Conservation (phyloP, 2,329 filamentous ascomycete genomes). For the Beauveria caledonica region DNA sequence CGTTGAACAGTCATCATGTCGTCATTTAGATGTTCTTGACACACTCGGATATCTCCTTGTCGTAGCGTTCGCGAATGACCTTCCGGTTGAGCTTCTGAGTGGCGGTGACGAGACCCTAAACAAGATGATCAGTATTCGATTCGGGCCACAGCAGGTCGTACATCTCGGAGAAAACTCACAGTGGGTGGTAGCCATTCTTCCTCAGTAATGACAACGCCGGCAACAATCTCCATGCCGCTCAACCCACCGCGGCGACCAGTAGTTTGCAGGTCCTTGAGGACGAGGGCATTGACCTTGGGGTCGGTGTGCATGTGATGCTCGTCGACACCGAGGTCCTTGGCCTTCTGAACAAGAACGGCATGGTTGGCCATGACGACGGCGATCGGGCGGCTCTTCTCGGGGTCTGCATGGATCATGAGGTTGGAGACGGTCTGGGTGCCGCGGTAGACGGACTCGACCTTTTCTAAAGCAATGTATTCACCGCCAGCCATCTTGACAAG, state of each 20-base stretch:
- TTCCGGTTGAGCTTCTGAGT: constrained; percentile 54
- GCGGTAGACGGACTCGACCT: constrained; percentile 86
- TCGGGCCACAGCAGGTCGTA: too few species aligned
- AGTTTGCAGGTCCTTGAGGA: constrained; percentile 60
- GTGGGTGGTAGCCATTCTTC: constrained; percentile 84
- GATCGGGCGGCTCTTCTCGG: constrained; percentile 67
- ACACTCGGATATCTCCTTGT: constrained; percentile 40
- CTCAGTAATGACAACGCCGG: constrained; percentile 68
- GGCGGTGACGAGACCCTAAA: constrained; percentile 50
- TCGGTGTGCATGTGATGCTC: constrained; percentile 61
- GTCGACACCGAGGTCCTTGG: constrained; percentile 52
- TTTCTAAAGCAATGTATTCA: constrained; percentile 95
- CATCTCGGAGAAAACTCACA: constrained; percentile 45
- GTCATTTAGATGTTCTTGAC: constrained; percentile 21
- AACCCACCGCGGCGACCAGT: constrained; percentile 60
- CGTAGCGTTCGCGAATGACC: constrained; percentile 41
- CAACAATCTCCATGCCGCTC: constrained; percentile 62
- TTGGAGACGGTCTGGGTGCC: constrained; percentile 71
- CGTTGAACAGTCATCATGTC: neutral
- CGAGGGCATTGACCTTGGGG: constrained; percentile 51
- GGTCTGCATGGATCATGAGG: constrained; percentile 78
- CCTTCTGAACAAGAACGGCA: constrained; percentile 52
- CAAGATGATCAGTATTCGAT: constrained; percentile 15
- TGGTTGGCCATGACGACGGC: constrained; percentile 69
- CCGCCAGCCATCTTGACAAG: constrained; percentile 91